Conservation (phyloP, 2,329 filamentous ascomycete genomes). For the Penicillium sp. region DNA sequence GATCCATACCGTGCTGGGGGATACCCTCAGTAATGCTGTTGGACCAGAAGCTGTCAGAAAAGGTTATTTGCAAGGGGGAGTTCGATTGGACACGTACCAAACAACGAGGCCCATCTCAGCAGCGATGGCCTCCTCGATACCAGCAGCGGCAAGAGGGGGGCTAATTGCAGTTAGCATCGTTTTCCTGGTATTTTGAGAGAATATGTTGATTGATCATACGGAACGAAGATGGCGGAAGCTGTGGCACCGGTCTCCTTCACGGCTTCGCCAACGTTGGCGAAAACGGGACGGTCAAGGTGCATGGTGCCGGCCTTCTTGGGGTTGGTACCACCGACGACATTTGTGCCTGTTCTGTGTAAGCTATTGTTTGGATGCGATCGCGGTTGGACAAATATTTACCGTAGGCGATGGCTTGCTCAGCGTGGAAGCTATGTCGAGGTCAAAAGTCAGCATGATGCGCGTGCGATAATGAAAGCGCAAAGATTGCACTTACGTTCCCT, state of each 20-base stretch:
- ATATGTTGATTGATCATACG: conserved; percentile 55
- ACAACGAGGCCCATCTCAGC: conserved; percentile 94
- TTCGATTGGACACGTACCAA: conserved; percentile 54
- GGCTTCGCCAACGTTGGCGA: conserved; percentile 82
- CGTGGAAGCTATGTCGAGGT: conserved; percentile 73
- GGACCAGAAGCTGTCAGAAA: conserved; percentile 14
- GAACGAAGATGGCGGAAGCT: conserved; percentile 94
- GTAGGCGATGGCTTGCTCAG: conserved; percentile 96
- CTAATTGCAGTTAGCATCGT: conserved; percentile 49
- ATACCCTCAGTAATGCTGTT: conserved; percentile 88
- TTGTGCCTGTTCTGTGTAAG: conserved; percentile 66
- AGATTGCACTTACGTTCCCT: conserved; percentile 74
- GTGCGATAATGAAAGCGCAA: conserved; percentile 1
- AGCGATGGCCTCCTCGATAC: conserved; percentile 93
- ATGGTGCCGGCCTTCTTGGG: conserved; percentile 94
- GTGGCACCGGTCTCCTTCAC: conserved; percentile 87
- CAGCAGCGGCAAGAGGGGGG: conserved; percentile 83
- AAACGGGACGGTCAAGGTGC: conserved; percentile 91
- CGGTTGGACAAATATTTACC: conserved; percentile 57
- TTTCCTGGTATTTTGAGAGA: background rate
- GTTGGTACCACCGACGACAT: conserved; percentile 97
- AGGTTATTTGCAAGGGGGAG: conserved; percentile 4
- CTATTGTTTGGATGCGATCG: conserved; percentile 16
- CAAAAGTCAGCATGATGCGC: conserved; percentile 34
- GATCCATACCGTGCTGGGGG: conserved; percentile 79